These are phyloP conservation scores for Talaromyces trachyspermus DNA, from an alignment of 495 filamentous ascomycete genomes.

Conservation along the genomic window DNA sequence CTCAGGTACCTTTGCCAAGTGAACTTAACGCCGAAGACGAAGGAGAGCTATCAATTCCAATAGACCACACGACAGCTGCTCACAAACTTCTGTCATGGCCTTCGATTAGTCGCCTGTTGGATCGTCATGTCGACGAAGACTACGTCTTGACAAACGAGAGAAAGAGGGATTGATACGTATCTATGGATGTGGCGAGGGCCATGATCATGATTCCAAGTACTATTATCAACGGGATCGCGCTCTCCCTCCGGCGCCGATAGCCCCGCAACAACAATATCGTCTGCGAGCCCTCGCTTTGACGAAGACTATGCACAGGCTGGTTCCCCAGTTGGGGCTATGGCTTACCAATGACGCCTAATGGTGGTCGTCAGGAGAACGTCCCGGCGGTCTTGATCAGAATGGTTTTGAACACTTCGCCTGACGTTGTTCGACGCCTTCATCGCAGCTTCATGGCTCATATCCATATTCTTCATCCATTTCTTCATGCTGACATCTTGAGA, in stretches of 20 bases:
- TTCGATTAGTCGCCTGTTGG: conserved; percentile 51
- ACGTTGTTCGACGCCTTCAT: conserved; percentile 55
- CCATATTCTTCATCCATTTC: conserved; percentile 84
- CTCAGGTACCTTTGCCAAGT: too few relatives aligned
- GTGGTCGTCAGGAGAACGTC: conserved; percentile 13
- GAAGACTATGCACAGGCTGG: conserved; percentile 19
- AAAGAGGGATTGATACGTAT: conserved; percentile 66
- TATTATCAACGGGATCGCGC: conserved; percentile 17
- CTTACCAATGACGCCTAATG: conserved; percentile 13
- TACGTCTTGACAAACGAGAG: conserved; percentile 74
- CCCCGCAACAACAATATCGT: conserved; percentile 16
- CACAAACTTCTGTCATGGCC: conserved; percentile 69
- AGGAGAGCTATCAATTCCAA: conserved; percentile 58
- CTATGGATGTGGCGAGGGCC: conserved; percentile 72
- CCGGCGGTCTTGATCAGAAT: conserved; percentile 49
- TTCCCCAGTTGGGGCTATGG: conserved; percentile 32
- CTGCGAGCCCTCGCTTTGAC: conserved; percentile 20
- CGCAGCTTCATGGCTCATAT: conserved; percentile 71
- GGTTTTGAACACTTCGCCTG: conserved; percentile 58
- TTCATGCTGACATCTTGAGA: conserved; percentile 47
- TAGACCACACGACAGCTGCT: conserved; percentile 75
- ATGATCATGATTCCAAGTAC: conserved; percentile 46
- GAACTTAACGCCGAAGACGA: conserved; percentile 21
- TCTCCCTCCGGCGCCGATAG: conserved; percentile 12
- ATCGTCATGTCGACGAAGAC: conserved; percentile 41